Percentiles rank a stretch among this genome's conserved stretches.
phyloP scores from a whole-genome alignment of 257 asterid genomes.

The Nicotiana sylvestris region DNA sequence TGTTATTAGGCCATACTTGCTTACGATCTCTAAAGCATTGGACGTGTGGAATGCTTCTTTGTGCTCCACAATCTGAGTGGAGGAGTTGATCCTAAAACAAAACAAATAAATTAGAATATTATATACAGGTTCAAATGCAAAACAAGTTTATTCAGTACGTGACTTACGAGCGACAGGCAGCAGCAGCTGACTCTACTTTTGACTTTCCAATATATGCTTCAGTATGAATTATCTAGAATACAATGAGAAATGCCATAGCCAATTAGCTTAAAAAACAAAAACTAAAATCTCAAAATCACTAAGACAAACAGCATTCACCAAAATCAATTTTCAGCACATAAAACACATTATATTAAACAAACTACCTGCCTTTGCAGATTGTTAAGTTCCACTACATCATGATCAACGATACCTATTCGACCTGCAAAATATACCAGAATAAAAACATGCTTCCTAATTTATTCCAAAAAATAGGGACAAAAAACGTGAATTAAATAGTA shows the following conservation, averaged over 20 bases:
- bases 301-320: not conserved
- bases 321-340: not conserved
- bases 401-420: conserved; percentile 91
- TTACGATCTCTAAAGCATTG: conserved; percentile 75
- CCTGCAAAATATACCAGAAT: conserved; percentile 41
- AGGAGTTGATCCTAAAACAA: conserved; percentile 68
- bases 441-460: not conserved
- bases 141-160: conserved; percentile 3
- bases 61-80: conserved; percentile 71
- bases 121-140: not conserved
- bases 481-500: too few species aligned
- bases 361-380: conserved; percentile 93
- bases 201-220: conserved; percentile 91
- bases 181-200: conserved; percentile 98
- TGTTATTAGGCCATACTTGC: conserved; percentile 46
- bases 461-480: not conserved
- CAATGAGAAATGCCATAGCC: not conserved
- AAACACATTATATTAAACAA: not conserved
- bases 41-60: conserved; percentile 81
- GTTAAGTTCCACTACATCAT: conserved; percentile 94
- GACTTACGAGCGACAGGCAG: conserved; percentile 86
- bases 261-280: not conserved
- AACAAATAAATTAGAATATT: conserved; percentile 9
- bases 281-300: not conserved
- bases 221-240: conserved; percentile 74